A percentile compares a stretch with the other conserved stretches of the same genome.
Evolutionary conservation across 2,329 filamentous ascomycete species (phyloP).

Genomic region (Westerdykella sp.): DNA sequence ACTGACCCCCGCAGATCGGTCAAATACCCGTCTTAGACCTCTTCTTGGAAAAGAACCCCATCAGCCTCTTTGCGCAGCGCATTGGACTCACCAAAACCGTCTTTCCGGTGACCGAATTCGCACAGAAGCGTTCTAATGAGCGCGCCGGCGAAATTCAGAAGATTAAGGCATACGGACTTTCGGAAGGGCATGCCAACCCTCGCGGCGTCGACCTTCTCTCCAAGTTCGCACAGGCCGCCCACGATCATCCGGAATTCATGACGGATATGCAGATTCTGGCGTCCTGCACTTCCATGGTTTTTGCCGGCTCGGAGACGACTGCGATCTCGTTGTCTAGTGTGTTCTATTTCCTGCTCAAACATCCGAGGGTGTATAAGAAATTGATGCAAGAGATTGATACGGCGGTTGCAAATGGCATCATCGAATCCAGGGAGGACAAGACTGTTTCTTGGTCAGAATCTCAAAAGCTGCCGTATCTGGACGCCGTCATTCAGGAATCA

Average conservation of each 20-base stretch:
- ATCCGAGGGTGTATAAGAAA: slow-evolving; percentile 50
- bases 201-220: slow-evolving; percentile 56
- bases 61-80: slow-evolving; percentile 62
- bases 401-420: slow-evolving; percentile 47
- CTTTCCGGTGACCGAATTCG: slow-evolving; percentile 68
- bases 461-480: slow-evolving; percentile 67
- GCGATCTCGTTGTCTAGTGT: slow-evolving; percentile 66
- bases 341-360: slow-evolving; percentile 68
- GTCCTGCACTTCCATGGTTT: slow-evolving; percentile 64
- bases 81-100: slow-evolving; percentile 62
- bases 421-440: slow-evolving; percentile 43
- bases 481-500: slow-evolving; percentile 71
- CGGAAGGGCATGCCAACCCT: slow-evolving; percentile 24
- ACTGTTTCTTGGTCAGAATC: slow-evolving; percentile 64
- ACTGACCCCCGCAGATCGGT: slow-evolving; percentile 49
- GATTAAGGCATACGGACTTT: slow-evolving; percentile 40
- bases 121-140: slow-evolving; percentile 60
- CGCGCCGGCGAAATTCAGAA: slow-evolving; percentile 51
- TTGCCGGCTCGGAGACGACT: slow-evolving; percentile 74
- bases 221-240: slow-evolving; percentile 64
- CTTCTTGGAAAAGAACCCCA: slow-evolving; percentile 66
- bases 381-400: slow-evolving; percentile 59
- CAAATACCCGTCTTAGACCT: slow-evolving; percentile 69
- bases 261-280: slow-evolving; percentile 62
- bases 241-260: slow-evolving; percentile 66